A percentile compares a stretch with the other conserved stretches of the same genome.
These are phyloP conservation scores for Pythium volutum DNA, from an alignment of 352 stramenopile species.

Conservation along the genomic window DNA sequence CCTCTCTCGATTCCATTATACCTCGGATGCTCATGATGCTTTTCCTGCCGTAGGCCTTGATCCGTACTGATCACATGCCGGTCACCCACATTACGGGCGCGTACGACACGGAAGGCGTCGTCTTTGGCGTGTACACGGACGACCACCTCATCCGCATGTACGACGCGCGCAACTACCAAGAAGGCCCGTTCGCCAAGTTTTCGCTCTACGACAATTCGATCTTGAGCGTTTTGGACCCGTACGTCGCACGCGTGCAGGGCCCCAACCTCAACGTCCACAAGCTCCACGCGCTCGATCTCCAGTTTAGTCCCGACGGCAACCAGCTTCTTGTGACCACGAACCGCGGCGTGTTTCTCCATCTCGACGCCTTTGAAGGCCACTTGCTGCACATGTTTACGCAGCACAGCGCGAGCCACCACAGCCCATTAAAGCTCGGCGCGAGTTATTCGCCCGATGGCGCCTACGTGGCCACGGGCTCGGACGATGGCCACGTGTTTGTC, in stretches of 20 bases:
- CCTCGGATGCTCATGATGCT: neutral
- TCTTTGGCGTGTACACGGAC: slow-evolving; percentile 84
- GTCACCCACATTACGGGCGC: slow-evolving; percentile 62
- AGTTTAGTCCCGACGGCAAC: slow-evolving; percentile 86
- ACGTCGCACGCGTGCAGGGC: slow-evolving; percentile 48
- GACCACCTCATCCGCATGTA: slow-evolving; percentile 88
- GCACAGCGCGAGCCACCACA: slow-evolving; percentile 35
- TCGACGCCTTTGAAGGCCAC: slow-evolving; percentile 84
- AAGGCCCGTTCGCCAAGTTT: slow-evolving; percentile 87
- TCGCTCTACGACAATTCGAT: slow-evolving; percentile 79
- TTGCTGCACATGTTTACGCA: slow-evolving; percentile 70
- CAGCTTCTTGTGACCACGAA: slow-evolving; percentile 83
- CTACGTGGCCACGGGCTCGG: slow-evolving; percentile 66
- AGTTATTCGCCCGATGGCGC: slow-evolving; percentile 74
- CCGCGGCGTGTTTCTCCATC: slow-evolving; percentile 72
- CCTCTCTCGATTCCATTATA: neutral
- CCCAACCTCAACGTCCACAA: slow-evolving; percentile 53
- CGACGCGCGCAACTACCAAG: slow-evolving; percentile 84
- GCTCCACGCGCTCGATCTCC: slow-evolving; percentile 72
- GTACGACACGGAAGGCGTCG: slow-evolving; percentile 83
- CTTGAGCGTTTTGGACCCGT: slow-evolving; percentile 53
- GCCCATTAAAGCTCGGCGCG: slow-evolving; percentile 49
- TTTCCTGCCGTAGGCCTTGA: slow-evolving; percentile 40
- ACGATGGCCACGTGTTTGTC: slow-evolving; percentile 71
- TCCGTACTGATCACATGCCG: slow-evolving; percentile 60